Conservation (phyloP, 352 stramenopile genomes). For the Pythium rhizo-oryzae region DNA sequence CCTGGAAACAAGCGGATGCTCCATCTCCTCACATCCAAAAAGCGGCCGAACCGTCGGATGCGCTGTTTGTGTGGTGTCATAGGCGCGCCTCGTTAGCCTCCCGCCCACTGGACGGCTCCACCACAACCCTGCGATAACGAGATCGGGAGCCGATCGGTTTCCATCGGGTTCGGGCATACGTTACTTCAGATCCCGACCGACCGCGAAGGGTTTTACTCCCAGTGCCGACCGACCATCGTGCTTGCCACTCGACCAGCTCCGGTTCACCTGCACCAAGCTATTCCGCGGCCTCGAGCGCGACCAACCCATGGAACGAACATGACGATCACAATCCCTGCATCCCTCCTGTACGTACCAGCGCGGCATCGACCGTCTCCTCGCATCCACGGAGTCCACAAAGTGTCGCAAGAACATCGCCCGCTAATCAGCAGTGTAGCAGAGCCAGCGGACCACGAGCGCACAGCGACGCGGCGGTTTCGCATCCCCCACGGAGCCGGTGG, state of each 20-base stretch:
- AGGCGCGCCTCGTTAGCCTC: not conserved
- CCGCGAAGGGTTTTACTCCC: not conserved
- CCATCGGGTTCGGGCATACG: not conserved
- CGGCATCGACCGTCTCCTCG: not conserved
- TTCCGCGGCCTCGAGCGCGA: not conserved
- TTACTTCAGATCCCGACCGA: not conserved
- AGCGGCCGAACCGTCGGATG: not conserved
- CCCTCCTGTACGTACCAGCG: conserved; percentile 6
- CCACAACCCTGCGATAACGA: not conserved
- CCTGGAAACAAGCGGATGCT: not conserved
- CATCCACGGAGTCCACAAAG: not conserved
- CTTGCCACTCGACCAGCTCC: not conserved
- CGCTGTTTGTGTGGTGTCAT: not conserved
- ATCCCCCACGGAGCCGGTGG: no score
- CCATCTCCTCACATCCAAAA: not conserved
- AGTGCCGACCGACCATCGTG: not conserved
- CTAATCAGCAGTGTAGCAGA: no score
- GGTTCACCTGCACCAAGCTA: not conserved
- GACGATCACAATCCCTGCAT: conserved; percentile 5
- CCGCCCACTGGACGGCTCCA: no score
- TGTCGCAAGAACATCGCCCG: not conserved
- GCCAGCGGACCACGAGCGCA: no score
- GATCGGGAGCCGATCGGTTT: no score
- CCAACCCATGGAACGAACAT: not conserved
- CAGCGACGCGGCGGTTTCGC: no score